These are phyloP conservation scores for Cyberlindnera xylosilytica DNA, from an alignment of 805 yeast genomes.

Conservation along the genomic window DNA sequence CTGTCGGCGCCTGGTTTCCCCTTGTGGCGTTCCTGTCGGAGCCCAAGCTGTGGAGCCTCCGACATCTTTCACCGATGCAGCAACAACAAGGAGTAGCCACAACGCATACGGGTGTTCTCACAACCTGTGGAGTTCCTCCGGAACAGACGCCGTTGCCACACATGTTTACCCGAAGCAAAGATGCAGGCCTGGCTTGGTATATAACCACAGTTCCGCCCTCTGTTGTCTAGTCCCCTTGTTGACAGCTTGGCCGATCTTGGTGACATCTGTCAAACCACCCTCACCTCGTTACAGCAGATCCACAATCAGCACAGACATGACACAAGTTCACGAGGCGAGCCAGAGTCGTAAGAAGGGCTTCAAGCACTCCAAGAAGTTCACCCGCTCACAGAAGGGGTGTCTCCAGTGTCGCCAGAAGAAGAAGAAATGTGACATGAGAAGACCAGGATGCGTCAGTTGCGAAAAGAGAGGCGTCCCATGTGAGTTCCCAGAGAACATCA, in stretches of 20 bases:
- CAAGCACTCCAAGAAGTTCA: slow-evolving; percentile 27
- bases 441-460: slow-evolving; percentile 27
- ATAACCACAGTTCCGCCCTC: not conserved
- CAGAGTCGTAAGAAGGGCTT: slow-evolving; percentile 12
- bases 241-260: not conserved
- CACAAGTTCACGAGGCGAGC: not conserved
- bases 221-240: not conserved
- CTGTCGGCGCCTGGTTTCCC: not conserved
- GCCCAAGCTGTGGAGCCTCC: not conserved
- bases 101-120: no score
- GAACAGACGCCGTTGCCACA: no score
- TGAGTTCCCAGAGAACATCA: slow-evolving; percentile 27
- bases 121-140: no score
- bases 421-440: slow-evolving; percentile 29
- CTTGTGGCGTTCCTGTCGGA: not conserved
- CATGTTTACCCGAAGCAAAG: no score
- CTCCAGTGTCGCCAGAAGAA: slow-evolving; percentile 29
- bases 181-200: no score
- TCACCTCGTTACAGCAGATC: no score
- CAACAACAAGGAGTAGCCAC: not conserved
- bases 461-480: slow-evolving; percentile 23
- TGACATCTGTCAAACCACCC: no score
- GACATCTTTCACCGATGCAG: not conserved
- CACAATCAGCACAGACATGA: not conserved
- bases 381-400: slow-evolving; percentile 29